Base-by-base conservation (phyloP, 164 flowering plant species). In the Annona squamosa region DNA sequence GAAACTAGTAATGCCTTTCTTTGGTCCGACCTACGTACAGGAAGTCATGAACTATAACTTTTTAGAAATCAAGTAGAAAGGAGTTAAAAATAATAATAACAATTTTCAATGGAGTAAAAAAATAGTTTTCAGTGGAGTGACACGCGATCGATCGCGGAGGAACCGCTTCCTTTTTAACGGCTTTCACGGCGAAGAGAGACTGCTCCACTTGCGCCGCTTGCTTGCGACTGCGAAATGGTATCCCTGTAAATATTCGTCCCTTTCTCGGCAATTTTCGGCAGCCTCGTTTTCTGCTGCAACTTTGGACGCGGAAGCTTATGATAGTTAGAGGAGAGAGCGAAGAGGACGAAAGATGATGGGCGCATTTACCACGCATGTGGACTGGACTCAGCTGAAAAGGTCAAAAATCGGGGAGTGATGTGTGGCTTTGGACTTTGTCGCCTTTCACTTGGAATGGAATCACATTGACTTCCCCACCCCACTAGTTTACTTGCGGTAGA, bases 361-460 rank as follows among this genome's bases (percentile, higher is more conserved):
- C 18, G 3, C 6, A 10, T 0, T 16, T 13, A 10, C 37, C 57
- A 64, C 68, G 57, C 64, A 63, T 26, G 37, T 26, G 37, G 37
- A 26, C 37, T 26, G 74, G 74, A 47, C 46, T 59, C 59, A 68
- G 74, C 59, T 26, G 74, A 46, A 72, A 64, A 63, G 44, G 74
- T 63, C 64, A 72, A 72, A 72, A 72, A 5, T 42, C 19, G 65
- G 65, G n/a, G 46, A n/a, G 26, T 13, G 57, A 46, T n/a, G 5
- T 19, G 52, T 46, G 37, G 52, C 13, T 37, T 26, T 3, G 56
- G 3, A 19, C 1, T 19, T 63, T 72, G 74, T 72, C 59, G 42
- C 45, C 10, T 63, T 45, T 52, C 19, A 1, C 45, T 72, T 72
- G 68, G 64, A 41, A n/a, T 26, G 37, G 74, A 19, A 72, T 46